Conservation (phyloP, 208 protist species). For the Trypanosomatidae sp. region DNA sequence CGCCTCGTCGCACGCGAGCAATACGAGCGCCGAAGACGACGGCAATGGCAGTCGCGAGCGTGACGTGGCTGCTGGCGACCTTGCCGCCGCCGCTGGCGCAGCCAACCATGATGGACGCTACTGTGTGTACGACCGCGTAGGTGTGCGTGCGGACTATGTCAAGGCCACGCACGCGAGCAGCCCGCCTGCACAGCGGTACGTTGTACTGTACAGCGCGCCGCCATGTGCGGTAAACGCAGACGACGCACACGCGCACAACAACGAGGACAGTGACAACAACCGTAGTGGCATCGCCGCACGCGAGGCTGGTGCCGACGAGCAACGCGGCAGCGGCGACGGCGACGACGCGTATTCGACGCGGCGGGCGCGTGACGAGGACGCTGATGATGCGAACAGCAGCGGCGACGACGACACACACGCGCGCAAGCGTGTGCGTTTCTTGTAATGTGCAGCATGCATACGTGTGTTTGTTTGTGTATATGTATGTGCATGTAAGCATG, state of each 20-base stretch:
- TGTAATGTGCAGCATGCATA: too few relatives aligned
- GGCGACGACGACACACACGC: too few relatives aligned
- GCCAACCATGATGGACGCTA: conserved; percentile 33
- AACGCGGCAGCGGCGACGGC: neutral
- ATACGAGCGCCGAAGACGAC: neutral
- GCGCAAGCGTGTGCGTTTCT: too few relatives aligned
- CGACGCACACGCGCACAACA: neutral
- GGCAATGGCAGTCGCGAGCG: neutral
- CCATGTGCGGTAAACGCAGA: conserved; percentile 1
- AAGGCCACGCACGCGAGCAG: conserved; percentile 40
- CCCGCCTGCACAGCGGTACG: conserved; percentile 35
- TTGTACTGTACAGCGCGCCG: conserved; percentile 39
- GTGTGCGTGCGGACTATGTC: conserved; percentile 32
- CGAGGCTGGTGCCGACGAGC: neutral
- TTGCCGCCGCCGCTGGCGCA: too few relatives aligned
- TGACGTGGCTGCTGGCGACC: neutral
- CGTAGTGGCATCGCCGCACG: neutral
- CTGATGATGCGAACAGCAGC: too few relatives aligned
- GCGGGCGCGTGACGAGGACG: too few relatives aligned
- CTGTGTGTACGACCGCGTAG: conserved; percentile 51
- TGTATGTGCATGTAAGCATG: too few relatives aligned
- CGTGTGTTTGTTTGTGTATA: too few relatives aligned
- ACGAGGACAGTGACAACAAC: neutral
- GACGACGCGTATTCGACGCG: too few relatives aligned
- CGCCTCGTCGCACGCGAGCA: too few relatives aligned